These are phyloP conservation scores for Phytophthora brassicae DNA, from an alignment of 352 stramenopile species.

Conservation along the genomic window DNA sequence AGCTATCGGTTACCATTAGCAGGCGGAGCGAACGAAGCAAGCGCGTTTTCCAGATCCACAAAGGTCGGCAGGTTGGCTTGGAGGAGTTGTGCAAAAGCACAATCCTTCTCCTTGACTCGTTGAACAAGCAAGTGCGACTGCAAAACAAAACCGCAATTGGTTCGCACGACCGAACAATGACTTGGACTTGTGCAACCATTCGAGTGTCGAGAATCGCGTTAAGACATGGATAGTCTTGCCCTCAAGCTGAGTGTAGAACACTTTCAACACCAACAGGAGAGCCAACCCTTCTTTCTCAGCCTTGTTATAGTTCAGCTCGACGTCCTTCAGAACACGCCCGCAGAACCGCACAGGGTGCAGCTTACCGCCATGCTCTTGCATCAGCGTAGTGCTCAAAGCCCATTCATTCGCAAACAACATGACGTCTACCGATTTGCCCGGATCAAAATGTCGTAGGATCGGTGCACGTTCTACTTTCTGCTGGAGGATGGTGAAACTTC, in stretches of 20 bases:
- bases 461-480: neutral
- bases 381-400: neutral
- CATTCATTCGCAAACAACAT: neutral
- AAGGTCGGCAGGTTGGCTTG: neutral
- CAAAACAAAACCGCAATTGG: neutral
- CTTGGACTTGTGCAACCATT: neutral
- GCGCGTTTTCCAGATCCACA: neutral
- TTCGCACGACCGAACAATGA: neutral
- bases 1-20: neutral
- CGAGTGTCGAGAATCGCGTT: neutral
- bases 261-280: neutral
- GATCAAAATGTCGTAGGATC: neutral
- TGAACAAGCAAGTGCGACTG: neutral
- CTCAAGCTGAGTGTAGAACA: neutral
- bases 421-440: neutral
- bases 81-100: neutral
- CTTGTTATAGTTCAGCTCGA: neutral
- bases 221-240: neutral
- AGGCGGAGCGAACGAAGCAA: neutral
- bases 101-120: neutral
- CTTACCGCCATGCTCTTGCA: neutral
- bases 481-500: neutral
- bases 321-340: neutral
- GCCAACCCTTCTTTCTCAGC: neutral
- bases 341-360: neutral